Base-by-base conservation (phyloP, 441 rosid species). In the Gossypium schwendimanii region DNA sequence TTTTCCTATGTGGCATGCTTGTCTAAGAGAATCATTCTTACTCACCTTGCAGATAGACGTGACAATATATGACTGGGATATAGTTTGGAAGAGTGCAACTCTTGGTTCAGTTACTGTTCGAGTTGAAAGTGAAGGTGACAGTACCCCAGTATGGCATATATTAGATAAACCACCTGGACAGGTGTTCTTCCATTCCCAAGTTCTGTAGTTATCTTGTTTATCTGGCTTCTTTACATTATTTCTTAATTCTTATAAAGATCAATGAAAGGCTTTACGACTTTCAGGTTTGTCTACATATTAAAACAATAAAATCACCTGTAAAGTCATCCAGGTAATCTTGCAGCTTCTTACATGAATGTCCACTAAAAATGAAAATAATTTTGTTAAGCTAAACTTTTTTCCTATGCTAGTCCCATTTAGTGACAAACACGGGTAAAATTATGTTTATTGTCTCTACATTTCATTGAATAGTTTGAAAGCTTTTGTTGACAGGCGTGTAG, bases 61-160 rank as follows among this genome's bases (percentile, higher is more conserved):
- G 65, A 90, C 98, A 57, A 93, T 95, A 85, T 91, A 93, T 84
- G 99, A 95, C 75, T 95, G 99, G 99, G 99, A 95, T 83, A 93
- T 95, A 72, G 88, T 95, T 77, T 95, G 99, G 99, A 95, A 93
- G 84, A 95, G 99, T 87, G 81, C 99, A 61, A 85, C 86, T 76
- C 97, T 95, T 76, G 99, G 99, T 82, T 90, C 99, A 41, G 99
- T 91, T 72, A 91, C 85, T 78, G 87, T 95, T 57, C 84, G 82
- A 54, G 89, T 95, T 80, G 97, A 93, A 77, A 86, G 82, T 73
- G 99, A 93, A 85, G 96, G 94, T 77, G 92, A 90, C 83, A 91
- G 93, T 73, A 93, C 87, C 71, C 90, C 96, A 68, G 83, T 88
- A 58, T 95, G 99, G 99, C 83, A 93, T 71, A 75, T 95, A 23